These are phyloP conservation scores for Penicillium sp. DNA, from an alignment of 2,329 filamentous ascomycete species.

Conservation along the genomic window DNA sequence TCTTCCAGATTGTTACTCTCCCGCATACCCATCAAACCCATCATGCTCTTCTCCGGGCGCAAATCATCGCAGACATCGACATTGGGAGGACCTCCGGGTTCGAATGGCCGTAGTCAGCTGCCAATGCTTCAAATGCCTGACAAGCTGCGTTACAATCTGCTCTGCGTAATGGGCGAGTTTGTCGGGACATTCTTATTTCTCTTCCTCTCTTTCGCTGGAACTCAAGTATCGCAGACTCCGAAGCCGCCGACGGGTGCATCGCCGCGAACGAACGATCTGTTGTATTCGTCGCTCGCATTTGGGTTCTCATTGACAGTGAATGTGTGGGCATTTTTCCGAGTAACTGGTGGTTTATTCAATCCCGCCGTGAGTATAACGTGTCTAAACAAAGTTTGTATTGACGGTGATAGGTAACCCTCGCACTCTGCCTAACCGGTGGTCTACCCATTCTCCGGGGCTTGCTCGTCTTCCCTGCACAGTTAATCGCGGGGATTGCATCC, in stretches of 20 bases:
- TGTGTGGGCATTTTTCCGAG: constrained; percentile 51
- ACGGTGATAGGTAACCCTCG: constrained; percentile 48
- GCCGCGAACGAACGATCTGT: constrained; percentile 34
- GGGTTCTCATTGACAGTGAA: constrained; percentile 48
- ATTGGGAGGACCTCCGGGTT: constrained; percentile 3
- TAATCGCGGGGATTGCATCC: constrained; percentile 55
- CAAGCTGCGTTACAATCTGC: constrained; percentile 40
- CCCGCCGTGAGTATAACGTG: constrained; percentile 36
- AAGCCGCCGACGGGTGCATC: constrained; percentile 28
- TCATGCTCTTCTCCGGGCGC: too few species aligned
- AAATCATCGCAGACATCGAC: constrained; percentile 6
- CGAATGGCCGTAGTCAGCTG: constrained; percentile 18
- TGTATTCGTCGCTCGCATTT: constrained; percentile 44
- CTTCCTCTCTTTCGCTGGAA: constrained; percentile 45
- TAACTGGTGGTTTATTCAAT: constrained; percentile 50
- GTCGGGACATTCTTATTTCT: constrained; percentile 49
- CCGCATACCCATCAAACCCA: too few species aligned
- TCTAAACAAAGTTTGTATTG: constrained; percentile 1
- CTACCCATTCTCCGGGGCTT: constrained; percentile 50
- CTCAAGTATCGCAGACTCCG: constrained; percentile 43
- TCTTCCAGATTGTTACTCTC: not conserved
- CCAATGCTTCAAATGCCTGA: constrained; percentile 35
- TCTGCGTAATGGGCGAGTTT: constrained; percentile 48
- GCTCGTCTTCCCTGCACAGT: constrained; percentile 52
- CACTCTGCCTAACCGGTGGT: constrained; percentile 54